phyloP scores from a whole-genome alignment of 345 rosid species.

The Gossypium stocksii region DNA sequence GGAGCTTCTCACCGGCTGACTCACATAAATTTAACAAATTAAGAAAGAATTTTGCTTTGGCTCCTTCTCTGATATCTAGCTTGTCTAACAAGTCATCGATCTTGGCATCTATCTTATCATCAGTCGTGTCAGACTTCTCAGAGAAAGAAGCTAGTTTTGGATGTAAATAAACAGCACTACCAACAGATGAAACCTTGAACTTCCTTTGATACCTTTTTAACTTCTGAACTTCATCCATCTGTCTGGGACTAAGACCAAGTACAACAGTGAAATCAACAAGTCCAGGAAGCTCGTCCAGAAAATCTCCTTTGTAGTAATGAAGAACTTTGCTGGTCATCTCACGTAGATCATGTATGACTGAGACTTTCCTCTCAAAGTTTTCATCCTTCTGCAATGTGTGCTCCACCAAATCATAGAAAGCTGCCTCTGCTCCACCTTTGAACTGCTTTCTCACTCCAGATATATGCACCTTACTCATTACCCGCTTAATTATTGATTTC shows the following conservation, averaged over 20 bases:
- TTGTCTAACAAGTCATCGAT: slow-evolving; percentile 53
- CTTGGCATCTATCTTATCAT: slow-evolving; percentile 28
- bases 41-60: slow-evolving; percentile 73
- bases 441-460: neutral
- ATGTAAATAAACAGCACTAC: neutral
- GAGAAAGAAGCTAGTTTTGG: neutral
- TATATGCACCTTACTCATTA: neutral
- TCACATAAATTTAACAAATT: slow-evolving; percentile 61
- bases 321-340: slow-evolving; percentile 4
- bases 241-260: neutral
- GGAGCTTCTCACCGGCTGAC: slow-evolving; percentile 58
- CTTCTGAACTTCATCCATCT: neutral
- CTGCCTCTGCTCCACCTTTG: neutral
- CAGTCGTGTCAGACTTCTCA: neutral
- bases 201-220: neutral
- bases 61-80: slow-evolving; percentile 60
- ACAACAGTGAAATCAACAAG: slow-evolving; percentile 2
- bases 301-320: neutral
- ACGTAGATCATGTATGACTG: slow-evolving; percentile 3
- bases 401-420: neutral
- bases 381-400: neutral
- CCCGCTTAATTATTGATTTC: neutral
- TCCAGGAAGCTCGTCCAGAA: neutral
- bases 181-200: neutral
- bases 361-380: slow-evolving; percentile 1